Evolutionary conservation across 306 rosid genomes (phyloP).

Genomic region (Castanospermum australe): DNA sequence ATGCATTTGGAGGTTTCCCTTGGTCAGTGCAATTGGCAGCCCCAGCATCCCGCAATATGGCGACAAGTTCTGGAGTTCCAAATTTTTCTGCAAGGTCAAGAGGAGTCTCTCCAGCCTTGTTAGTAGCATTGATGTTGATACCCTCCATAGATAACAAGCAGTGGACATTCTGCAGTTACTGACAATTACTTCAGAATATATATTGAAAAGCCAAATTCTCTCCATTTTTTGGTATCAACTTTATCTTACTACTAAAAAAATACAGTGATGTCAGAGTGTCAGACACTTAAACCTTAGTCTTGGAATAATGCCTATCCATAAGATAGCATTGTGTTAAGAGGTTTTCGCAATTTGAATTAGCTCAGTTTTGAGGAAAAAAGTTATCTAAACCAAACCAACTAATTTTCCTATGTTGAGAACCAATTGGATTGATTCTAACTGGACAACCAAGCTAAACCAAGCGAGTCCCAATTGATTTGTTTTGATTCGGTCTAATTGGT

Average conservation of each 20-base stretch:
- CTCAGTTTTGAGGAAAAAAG: too few species aligned
- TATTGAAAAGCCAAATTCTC: constrained; percentile 13
- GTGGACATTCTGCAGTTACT: constrained; percentile 68
- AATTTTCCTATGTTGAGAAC: too few species aligned
- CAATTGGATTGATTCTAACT: too few species aligned
- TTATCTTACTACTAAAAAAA: not conserved
- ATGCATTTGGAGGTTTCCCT: constrained; percentile 77
- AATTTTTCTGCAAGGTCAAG: constrained; percentile 86
- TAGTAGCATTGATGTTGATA: constrained; percentile 58
- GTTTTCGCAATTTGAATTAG: too few species aligned
- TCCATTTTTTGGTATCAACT: not conserved
- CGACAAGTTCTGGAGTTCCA: constrained; percentile 84
- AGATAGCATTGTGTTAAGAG: too few species aligned
- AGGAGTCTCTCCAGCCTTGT: constrained; percentile 91
- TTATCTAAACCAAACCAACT: too few species aligned
- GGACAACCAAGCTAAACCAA: too few species aligned
- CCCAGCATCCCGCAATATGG: constrained; percentile 78
- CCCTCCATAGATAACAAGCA: constrained; percentile 63
- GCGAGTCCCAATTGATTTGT: too few species aligned
- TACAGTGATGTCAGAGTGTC: too few species aligned
- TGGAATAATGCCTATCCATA: not conserved
- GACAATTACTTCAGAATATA: constrained; percentile 34
- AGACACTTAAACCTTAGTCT: not conserved
- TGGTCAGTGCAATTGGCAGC: constrained; percentile 71
- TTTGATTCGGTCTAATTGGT: too few species aligned